A percentile compares a stretch with the other conserved stretches of the same genome.
These are phyloP conservation scores for Gypsophila paniculata DNA, from an alignment of 179 eudicot species.

Conservation along the genomic window DNA sequence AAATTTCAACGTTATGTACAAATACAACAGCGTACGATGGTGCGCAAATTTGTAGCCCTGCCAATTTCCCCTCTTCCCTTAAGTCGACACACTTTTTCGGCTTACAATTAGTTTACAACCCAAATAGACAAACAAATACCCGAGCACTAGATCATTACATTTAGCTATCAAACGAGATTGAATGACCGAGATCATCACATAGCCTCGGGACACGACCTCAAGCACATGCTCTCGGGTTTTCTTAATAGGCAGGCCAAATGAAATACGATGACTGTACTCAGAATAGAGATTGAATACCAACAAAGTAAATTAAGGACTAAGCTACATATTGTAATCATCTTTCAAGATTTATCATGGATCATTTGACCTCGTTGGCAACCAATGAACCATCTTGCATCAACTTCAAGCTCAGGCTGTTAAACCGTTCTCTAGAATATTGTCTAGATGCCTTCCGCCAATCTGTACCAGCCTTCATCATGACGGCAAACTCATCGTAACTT, in stretches of 20 bases:
- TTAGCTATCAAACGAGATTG: no score
- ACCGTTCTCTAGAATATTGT: constrained; percentile 70
- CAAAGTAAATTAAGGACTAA: constrained; percentile 2
- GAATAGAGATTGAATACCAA: background rate
- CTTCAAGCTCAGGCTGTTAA: constrained; percentile 69
- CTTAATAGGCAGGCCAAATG: background rate
- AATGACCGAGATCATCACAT: no score
- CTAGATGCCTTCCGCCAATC: constrained; percentile 80
- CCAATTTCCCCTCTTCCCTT: background rate
- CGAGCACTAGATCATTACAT: no score
- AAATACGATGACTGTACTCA: background rate
- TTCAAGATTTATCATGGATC: constrained; percentile 11
- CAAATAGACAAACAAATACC: background rate
- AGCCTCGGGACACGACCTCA: no score
- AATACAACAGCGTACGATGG: constrained; percentile 18
- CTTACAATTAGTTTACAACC: constrained; percentile 13
- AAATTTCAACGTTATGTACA: constrained; percentile 17
- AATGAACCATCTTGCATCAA: constrained; percentile 62
- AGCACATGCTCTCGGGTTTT: no score
- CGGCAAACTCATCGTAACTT: constrained; percentile 62
- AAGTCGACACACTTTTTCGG: constrained; percentile 12
- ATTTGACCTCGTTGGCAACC: constrained; percentile 37
- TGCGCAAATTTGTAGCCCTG: constrained; percentile 9
- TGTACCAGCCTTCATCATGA: constrained; percentile 81
- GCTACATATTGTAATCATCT: background rate